Percentiles rank a stretch among this genome's conserved stretches.
These are phyloP conservation scores for Magnusiomyces clavatus DNA, from an alignment of 1,139 yeast genomes.

Conservation along the genomic window DNA sequence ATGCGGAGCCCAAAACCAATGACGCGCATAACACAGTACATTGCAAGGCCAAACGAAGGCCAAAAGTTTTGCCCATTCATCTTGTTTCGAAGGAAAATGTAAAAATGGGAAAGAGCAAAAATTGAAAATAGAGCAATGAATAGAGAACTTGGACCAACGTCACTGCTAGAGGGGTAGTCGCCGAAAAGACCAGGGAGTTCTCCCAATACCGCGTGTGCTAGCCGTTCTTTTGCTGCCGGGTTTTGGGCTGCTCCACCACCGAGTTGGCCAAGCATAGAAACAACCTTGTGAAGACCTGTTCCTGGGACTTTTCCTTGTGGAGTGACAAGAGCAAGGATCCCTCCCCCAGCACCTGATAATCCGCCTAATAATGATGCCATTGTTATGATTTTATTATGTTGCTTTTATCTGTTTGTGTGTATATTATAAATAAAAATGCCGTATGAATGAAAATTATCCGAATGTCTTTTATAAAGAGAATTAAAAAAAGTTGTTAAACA, in stretches of 20 bases:
- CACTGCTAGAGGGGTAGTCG: constrained; percentile 50
- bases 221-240: constrained; percentile 4
- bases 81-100: constrained; percentile 44
- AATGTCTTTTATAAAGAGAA: not conserved
- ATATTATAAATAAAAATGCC: not conserved
- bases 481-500: not conserved
- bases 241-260: constrained; percentile 10
- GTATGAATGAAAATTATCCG: not conserved
- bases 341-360: constrained; percentile 1
- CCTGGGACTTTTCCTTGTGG: constrained; percentile 20
- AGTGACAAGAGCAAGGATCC: constrained; percentile 19
- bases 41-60: constrained; percentile 47
- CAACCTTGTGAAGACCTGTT: constrained; percentile 16
- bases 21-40: constrained; percentile 46
- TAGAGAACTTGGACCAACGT: constrained; percentile 54
- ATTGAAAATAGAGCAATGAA: constrained; percentile 50
- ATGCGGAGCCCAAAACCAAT: constrained; percentile 58
- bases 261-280: constrained; percentile 5
- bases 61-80: constrained; percentile 59
- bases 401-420: not conserved
- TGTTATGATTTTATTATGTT: not conserved
- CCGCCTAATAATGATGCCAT: not conserved
- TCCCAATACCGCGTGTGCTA: constrained; percentile 24
- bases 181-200: constrained; percentile 54
- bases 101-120: constrained; percentile 41